Conservation (phyloP, 2,329 filamentous ascomycete genomes). For the Emergomyces orientalis region DNA sequence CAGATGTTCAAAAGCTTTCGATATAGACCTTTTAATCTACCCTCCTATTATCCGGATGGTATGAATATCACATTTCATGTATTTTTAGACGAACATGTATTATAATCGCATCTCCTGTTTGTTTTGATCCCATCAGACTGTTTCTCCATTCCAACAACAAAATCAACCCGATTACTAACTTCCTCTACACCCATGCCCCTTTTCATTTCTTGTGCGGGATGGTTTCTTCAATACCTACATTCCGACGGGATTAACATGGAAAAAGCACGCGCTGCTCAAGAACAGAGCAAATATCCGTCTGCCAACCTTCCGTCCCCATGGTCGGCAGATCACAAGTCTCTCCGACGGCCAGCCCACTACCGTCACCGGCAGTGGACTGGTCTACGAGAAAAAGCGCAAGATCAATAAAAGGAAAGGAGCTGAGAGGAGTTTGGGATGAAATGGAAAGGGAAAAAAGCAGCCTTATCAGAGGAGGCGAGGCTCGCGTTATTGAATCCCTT, state of each 20-base stretch:
- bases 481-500: not conserved
- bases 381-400: slow-evolving; percentile 38
- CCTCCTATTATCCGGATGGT: not conserved
- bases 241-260: not conserved
- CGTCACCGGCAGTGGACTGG: not conserved
- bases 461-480: not conserved
- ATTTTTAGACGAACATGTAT: slow-evolving; percentile 10
- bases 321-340: slow-evolving; percentile 45
- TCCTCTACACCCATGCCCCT: slow-evolving; percentile 11
- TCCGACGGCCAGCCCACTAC: slow-evolving; percentile 13
- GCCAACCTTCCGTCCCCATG: slow-evolving; percentile 36
- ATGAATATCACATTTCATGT: not conserved
- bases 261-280: slow-evolving; percentile 38
- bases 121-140: not conserved
- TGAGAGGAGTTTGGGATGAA: slow-evolving; percentile 18
- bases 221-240: slow-evolving; percentile 9
- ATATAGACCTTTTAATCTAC: not conserved
- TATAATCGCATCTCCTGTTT: slow-evolving; percentile 7
- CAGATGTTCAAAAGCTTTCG: not conserved
- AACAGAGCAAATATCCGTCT: slow-evolving; percentile 45
- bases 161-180: not conserved
- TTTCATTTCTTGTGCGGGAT: slow-evolving; percentile 15
- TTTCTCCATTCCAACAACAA: not conserved
- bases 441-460: not conserved
- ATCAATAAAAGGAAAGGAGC: slow-evolving; percentile 31